Base-by-base conservation (phyloP, 1,284 basidiomycete species). In the Sporisorium reilianum region DNA sequence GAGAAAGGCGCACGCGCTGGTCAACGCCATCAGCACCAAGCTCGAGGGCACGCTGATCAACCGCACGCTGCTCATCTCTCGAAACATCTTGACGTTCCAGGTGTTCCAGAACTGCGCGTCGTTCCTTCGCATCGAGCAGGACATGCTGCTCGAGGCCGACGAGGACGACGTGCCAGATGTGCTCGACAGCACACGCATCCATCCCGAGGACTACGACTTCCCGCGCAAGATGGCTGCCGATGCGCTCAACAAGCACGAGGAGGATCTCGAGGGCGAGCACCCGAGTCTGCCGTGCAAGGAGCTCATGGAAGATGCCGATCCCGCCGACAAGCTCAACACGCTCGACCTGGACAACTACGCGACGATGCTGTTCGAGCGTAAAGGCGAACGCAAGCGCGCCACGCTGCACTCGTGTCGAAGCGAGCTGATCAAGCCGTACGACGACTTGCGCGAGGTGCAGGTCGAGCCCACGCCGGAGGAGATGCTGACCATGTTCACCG, bases 221-320 rank as follows among this genome's bases (percentile, higher is more conserved):
- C 96, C 97, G 1, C 91, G 94, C 48, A 98, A 99, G 87, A 98
- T 99, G 94, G 96, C 97, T 36, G 93, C 94, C 12, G 96, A 98
- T 85, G 94, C 96, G 8, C 89, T 98, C 25, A 96, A 97, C 81
- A 89, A 94, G 34, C 80, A 82, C 67, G 82, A 81, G 52, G 83
- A 84, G 67, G 83, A 84, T 60, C 67, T 82, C 32, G 81, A 82
- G 38, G 77, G 75, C 42, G 77, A 81, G 62, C 81, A 84, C 38
- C 64, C 77, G 8, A 81, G 79, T 56, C 32, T 78, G 53, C 76
- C 79, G 10, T 83, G 81, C 58, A 61, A 61, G 42, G 87, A 92
- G 57, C 91, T 99, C 82, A 94, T 97, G 91, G 88, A 90, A 50
- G 93, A 95, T 81, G 87, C 87, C 26, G 91, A 94, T 72, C 91